These are phyloP conservation scores for Lachnellula hyalina DNA, from an alignment of 2,329 filamentous ascomycete species.

Conservation along the genomic window DNA sequence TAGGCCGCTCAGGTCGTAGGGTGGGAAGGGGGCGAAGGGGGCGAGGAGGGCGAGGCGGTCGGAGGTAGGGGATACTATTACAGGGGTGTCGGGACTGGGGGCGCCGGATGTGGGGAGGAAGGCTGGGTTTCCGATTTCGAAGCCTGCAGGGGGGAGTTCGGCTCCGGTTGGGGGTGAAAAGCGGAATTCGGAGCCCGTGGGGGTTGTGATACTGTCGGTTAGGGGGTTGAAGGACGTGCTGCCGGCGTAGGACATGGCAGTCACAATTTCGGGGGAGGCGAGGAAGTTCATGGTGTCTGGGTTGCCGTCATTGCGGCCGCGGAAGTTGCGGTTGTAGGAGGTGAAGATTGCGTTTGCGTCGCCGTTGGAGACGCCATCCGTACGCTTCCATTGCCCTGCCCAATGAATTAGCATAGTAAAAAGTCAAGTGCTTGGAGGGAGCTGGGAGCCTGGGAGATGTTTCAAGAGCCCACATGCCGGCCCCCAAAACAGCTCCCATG, in stretches of 20 bases:
- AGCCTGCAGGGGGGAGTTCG: conserved; percentile 74
- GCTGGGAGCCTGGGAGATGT: too few relatives aligned
- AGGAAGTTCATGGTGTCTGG: conserved; percentile 92
- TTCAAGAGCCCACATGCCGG: too few relatives aligned
- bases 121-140: conserved; percentile 88
- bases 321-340: conserved; percentile 99
- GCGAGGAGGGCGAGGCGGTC: conserved; percentile 90
- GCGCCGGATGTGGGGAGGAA: conserved; percentile 65
- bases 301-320: conserved; percentile 94
- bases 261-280: conserved; percentile 82
- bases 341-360: conserved; percentile 94
- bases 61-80: conserved; percentile 80
- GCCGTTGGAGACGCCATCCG: conserved; percentile 89
- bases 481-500: conserved; percentile 45
- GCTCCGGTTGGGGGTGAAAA: conserved; percentile 74
- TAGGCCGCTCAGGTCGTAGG: conserved; percentile 77
- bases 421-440: not conserved
- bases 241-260: conserved; percentile 79
- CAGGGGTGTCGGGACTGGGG: conserved; percentile 59
- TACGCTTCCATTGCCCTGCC: conserved; percentile 93
- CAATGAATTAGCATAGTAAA: conserved; percentile 36
- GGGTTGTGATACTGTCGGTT: conserved; percentile 85
- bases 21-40: conserved; percentile 84
- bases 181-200: conserved; percentile 93
- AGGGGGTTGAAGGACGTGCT: conserved; percentile 91